phyloP scores from a whole-genome alignment of 768 basidiomycete genomes.

The Podaxis sp. region DNA sequence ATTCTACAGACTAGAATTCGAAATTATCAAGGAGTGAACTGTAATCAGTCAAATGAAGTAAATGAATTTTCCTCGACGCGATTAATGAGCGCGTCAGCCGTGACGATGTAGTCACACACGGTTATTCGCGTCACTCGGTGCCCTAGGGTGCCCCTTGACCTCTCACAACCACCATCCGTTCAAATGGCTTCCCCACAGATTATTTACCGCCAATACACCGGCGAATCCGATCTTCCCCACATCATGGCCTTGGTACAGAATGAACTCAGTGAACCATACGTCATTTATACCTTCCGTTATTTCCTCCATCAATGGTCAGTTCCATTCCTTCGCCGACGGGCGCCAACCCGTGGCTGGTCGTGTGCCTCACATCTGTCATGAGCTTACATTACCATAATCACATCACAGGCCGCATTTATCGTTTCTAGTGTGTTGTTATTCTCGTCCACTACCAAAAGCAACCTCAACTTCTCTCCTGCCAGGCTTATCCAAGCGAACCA shows the following conservation, averaged over 20 bases:
- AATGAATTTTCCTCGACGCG: background rate
- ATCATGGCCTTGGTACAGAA: slow-evolving; percentile 88
- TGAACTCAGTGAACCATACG: slow-evolving; percentile 95
- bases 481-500: slow-evolving; percentile 60
- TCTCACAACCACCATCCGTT: slow-evolving; percentile 18
- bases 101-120: background rate
- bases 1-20: background rate
- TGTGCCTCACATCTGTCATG: slow-evolving; percentile 27
- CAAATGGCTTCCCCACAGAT: slow-evolving; percentile 33
- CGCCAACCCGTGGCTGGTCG: slow-evolving; percentile 22
- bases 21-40: background rate
- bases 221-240: slow-evolving; percentile 76
- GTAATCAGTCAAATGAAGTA: background rate
- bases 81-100: slow-evolving; percentile 7
- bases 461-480: background rate
- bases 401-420: slow-evolving; percentile 83
- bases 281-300: slow-evolving; percentile 95
- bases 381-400: slow-evolving; percentile 19
- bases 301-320: slow-evolving; percentile 95
- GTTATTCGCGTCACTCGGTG: slow-evolving; percentile 6
- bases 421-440: slow-evolving; percentile 55
- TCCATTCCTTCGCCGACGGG: background rate
- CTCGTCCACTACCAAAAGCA: background rate
- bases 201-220: slow-evolving; percentile 70
- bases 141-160: slow-evolving; percentile 18